Evolutionary conservation across 116 monocot species (phyloP).

Genomic region (Trichopus zeylanicus): DNA sequence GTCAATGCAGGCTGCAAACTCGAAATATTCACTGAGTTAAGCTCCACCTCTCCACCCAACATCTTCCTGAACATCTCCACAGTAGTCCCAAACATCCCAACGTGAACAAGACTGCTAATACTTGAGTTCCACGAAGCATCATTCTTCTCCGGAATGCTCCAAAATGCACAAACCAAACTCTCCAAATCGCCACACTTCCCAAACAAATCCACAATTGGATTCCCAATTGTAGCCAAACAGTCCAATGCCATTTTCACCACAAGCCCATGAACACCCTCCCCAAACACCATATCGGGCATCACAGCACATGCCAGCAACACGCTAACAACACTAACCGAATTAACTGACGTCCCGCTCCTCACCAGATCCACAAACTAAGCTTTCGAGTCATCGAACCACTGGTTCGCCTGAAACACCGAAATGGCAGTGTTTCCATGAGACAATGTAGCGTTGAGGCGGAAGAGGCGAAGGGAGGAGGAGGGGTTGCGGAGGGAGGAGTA

Average conservation of each 20-base stretch:
- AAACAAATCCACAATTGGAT: slow-evolving; percentile 71
- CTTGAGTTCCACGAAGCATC: slow-evolving; percentile 86
- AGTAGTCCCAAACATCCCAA: slow-evolving; percentile 25
- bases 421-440: slow-evolving; percentile 80
- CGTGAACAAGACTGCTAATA: slow-evolving; percentile 52
- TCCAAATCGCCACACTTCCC: slow-evolving; percentile 46
- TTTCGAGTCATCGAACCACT: slow-evolving; percentile 25
- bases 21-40: slow-evolving; percentile 53
- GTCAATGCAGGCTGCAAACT: slow-evolving; percentile 66
- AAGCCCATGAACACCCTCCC: slow-evolving; percentile 50
- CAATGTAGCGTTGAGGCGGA: slow-evolving; percentile 40
- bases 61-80: slow-evolving; percentile 48
- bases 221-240: slow-evolving; percentile 37
- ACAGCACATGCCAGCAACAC: slow-evolving; percentile 46
- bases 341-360: slow-evolving; percentile 27
- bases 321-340: slow-evolving; percentile 58
- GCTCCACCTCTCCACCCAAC: slow-evolving; percentile 19
- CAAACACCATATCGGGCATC: slow-evolving; percentile 18
- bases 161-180: slow-evolving; percentile 28
- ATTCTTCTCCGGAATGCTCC: slow-evolving; percentile 46
- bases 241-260: slow-evolving; percentile 52
- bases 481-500: slow-evolving; percentile 29
- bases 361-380: slow-evolving; percentile 33
- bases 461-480: slow-evolving; percentile 34
- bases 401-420: slow-evolving; percentile 31